phyloP scores from a whole-genome alignment of 2,329 filamentous ascomycete genomes.

The Dactylellina leptospora region DNA sequence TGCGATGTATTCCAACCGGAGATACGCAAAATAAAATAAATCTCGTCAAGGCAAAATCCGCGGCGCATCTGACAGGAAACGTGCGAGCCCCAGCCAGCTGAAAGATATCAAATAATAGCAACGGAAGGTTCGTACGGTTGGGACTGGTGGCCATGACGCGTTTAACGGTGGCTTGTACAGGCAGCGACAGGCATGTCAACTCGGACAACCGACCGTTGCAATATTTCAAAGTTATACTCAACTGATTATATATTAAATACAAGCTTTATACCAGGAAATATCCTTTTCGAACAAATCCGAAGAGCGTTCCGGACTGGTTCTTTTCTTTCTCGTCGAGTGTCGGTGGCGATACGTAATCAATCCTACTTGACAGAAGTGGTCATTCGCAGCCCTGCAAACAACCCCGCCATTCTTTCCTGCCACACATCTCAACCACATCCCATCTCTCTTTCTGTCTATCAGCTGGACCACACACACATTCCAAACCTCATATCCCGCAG shows the following conservation, averaged over 20 bases:
- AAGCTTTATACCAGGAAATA: too few relatives aligned
- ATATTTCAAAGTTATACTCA: too few relatives aligned
- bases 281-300: too few relatives aligned
- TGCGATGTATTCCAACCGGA: too few relatives aligned
- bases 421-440: slow-evolving; percentile 24
- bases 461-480: not conserved
- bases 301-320: not conserved
- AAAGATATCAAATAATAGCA: not conserved
- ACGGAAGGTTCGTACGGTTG: not conserved
- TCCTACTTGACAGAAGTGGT: not conserved
- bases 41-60: slow-evolving; percentile 7
- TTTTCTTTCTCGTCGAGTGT: too few relatives aligned
- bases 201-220: too few relatives aligned
- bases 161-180: slow-evolving; percentile 43
- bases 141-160: slow-evolving; percentile 33
- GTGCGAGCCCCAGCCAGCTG: not conserved
- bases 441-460: slow-evolving; percentile 2
- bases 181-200: slow-evolving; percentile 9
- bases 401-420: slow-evolving; percentile 52
- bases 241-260: too few relatives aligned
- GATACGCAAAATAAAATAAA: too few relatives aligned
- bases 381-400: too few relatives aligned
- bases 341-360: slow-evolving; percentile 23
- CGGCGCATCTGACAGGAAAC: not conserved
- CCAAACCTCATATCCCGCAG: not conserved